A percentile compares a stretch with the other conserved stretches of the same genome.
phyloP scores from a whole-genome alignment of 2,329 filamentous ascomycete genomes.

The Diaporthe longicolla region DNA sequence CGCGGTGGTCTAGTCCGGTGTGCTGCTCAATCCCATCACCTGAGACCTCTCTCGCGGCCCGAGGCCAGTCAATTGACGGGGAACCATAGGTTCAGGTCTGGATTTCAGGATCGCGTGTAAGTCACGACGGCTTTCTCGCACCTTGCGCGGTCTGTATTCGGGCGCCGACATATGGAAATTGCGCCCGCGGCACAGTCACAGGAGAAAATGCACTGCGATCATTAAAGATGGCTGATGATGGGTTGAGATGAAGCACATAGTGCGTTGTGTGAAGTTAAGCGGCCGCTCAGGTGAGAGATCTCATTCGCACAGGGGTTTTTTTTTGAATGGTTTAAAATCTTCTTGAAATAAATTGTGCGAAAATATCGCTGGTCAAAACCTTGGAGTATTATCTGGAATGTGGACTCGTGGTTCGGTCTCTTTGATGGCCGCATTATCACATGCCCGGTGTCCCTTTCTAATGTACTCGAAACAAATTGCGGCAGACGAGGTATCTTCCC shows the following conservation, averaged over 20 bases:
- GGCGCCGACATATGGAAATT: background rate
- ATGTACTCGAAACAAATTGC: constrained; percentile 29
- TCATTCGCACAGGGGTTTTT: background rate
- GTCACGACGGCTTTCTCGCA: background rate
- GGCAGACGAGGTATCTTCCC: constrained; percentile 33
- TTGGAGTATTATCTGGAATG: constrained; percentile 5
- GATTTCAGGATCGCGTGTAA: background rate
- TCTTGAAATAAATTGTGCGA: background rate
- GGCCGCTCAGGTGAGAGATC: too few species aligned
- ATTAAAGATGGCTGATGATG: too few species aligned
- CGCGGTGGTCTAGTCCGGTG: background rate
- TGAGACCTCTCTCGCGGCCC: background rate
- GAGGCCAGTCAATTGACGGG: background rate
- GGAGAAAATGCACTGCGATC: too few species aligned
- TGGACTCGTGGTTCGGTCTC: background rate
- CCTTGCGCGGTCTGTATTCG: background rate
- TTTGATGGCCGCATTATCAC: background rate
- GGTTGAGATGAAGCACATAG: background rate
- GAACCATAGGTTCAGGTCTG: background rate
- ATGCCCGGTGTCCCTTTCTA: background rate
- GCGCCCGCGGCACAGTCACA: too few species aligned
- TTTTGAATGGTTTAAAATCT: background rate
- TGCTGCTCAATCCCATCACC: background rate
- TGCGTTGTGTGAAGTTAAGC: background rate
- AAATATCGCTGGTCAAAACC: background rate